A percentile compares a stretch with the other conserved stretches of the same genome.
Evolutionary conservation across 768 basidiomycete species (phyloP).

Genomic region (Xerocomellus dryophilus): DNA sequence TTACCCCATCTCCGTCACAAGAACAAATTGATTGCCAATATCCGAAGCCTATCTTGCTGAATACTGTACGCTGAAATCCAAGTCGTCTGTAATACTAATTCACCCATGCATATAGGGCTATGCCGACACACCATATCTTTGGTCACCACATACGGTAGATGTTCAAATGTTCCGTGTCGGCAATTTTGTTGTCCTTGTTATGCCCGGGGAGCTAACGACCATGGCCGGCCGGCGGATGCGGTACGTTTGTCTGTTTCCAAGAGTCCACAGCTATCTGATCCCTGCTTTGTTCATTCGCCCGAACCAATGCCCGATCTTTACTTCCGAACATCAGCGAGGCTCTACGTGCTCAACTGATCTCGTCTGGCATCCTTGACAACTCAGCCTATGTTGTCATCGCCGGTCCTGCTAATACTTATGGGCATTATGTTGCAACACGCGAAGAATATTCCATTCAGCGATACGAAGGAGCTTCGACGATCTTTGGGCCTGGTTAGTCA

Average conservation of each 20-base stretch:
- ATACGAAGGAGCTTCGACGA: constrained; percentile 79
- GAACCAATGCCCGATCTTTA: background rate
- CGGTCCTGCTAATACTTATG: constrained; percentile 81
- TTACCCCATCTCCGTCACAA: constrained; percentile 63
- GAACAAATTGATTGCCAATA: constrained; percentile 67
- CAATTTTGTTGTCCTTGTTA: constrained; percentile 69
- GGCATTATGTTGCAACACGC: constrained; percentile 67
- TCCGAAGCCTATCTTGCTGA: constrained; percentile 77
- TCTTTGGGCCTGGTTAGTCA: constrained; percentile 70
- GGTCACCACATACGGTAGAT: constrained; percentile 71
- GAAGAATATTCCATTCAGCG: constrained; percentile 76
- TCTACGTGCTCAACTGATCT: constrained; percentile 60
- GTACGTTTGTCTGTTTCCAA: constrained; percentile 35
- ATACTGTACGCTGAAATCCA: constrained; percentile 38
- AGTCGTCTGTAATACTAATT: background rate
- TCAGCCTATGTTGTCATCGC: constrained; percentile 75
- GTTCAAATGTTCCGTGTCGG: constrained; percentile 77
- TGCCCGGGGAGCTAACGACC: constrained; percentile 79
- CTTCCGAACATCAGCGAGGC: constrained; percentile 50
- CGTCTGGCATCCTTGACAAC: constrained; percentile 57
- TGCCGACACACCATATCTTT: constrained; percentile 65
- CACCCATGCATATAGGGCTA: constrained; percentile 47
- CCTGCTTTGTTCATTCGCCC: background rate
- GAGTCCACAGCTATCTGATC: background rate
- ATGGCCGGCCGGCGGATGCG: constrained; percentile 78